phyloP scores from a whole-genome alignment of 2,329 filamentous ascomycete species.

The Nannizzia gypsea region DNA sequence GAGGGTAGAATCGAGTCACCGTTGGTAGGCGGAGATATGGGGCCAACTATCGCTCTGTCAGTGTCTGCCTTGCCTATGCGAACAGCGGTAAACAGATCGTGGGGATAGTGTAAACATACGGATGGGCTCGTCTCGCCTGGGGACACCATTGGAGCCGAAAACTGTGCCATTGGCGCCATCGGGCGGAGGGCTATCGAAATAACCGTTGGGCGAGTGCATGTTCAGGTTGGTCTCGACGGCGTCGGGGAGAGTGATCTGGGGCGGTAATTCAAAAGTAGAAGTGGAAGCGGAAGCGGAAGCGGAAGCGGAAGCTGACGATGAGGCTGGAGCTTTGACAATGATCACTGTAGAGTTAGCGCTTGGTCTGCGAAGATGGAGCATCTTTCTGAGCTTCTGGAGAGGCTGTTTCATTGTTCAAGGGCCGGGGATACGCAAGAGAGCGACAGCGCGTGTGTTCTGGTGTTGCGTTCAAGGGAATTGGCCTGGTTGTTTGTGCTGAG shows the following conservation, averaged over 20 bases:
- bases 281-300: not conserved
- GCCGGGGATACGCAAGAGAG: not conserved
- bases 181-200: slow-evolving; percentile 23
- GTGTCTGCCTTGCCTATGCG: not conserved
- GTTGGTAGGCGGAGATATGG: not conserved
- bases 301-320: not conserved
- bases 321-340: slow-evolving; percentile 5
- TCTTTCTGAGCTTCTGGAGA: slow-evolving; percentile 5
- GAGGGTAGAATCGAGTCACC: not conserved
- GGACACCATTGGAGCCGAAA: not conserved
- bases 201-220: slow-evolving; percentile 31
- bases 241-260: slow-evolving; percentile 29
- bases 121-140: not conserved
- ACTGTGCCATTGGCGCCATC: slow-evolving; percentile 18
- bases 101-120: not conserved
- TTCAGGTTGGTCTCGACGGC: slow-evolving; percentile 34
- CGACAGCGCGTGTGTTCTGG: not conserved
- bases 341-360: slow-evolving; percentile 4
- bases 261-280: slow-evolving; percentile 15
- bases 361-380: slow-evolving; percentile 9
- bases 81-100: too few relatives aligned
- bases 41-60: not conserved
- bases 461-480: not conserved
- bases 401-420: not conserved
- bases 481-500: not conserved